Conservation (phyloP, 176 grass and related monocot genomes). For the Bothriochloa decipiens region DNA sequence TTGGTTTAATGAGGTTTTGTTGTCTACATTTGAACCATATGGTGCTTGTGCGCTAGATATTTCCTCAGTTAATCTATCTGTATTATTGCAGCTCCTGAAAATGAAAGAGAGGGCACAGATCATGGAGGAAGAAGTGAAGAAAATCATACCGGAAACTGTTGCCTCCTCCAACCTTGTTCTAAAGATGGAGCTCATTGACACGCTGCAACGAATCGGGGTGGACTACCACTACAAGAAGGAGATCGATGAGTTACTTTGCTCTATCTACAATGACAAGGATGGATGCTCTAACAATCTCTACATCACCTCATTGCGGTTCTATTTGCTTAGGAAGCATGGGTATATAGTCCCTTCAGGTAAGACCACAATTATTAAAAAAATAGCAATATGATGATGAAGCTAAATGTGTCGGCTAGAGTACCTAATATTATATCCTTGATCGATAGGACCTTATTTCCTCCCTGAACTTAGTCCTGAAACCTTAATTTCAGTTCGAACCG, state of each 20-base stretch:
- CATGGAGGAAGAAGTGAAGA: constrained; percentile 13
- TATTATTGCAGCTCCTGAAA: background rate
- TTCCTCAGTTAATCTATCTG: too few relatives aligned
- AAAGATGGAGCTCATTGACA: constrained; percentile 46
- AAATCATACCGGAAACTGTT: background rate
- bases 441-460: too few relatives aligned
- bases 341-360: constrained; percentile 24
- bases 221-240: constrained; percentile 51
- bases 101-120: constrained; percentile 22
- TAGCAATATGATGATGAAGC: too few relatives aligned
- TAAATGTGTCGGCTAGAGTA: background rate
- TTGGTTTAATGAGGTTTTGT: too few relatives aligned
- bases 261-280: background rate
- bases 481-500: too few relatives aligned
- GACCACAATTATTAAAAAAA: too few relatives aligned
- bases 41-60: background rate
- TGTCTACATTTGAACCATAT: background rate
- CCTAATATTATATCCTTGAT: background rate
- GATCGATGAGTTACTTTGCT: background rate
- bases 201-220: constrained; percentile 33
- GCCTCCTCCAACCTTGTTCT: background rate
- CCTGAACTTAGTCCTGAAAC: too few relatives aligned
- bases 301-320: constrained; percentile 24
- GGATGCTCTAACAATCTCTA: background rate
- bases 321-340: constrained; percentile 47